Conservation (phyloP, 768 basidiomycete species). For the Plicaturopsis crispa region DNA sequence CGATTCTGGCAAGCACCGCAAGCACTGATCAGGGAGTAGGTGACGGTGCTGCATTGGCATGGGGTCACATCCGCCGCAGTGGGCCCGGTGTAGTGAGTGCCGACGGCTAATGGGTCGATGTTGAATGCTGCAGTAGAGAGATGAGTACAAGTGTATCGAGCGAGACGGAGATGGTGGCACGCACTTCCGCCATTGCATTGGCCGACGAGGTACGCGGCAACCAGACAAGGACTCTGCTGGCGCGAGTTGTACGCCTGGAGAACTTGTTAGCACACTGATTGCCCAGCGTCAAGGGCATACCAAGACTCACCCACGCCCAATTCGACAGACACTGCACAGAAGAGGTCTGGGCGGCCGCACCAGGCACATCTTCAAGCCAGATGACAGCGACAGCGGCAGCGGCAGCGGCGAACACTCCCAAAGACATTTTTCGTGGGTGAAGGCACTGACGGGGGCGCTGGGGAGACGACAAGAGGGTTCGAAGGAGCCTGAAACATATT, state of each 20-base stretch:
- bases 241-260: slow-evolving; percentile 31
- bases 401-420: too few species aligned
- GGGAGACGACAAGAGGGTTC: too few species aligned
- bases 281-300: too few species aligned
- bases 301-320: background rate
- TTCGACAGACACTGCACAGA: background rate
- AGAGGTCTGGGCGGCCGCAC: background rate
- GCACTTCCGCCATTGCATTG: slow-evolving; percentile 29
- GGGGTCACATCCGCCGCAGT: slow-evolving; percentile 19
- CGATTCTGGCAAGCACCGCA: slow-evolving; percentile 50
- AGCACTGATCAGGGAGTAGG: slow-evolving; percentile 48
- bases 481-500: too few species aligned
- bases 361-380: too few species aligned
- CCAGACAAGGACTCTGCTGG: slow-evolving; percentile 41
- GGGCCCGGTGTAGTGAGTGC: slow-evolving; percentile 37
- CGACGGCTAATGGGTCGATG: slow-evolving; percentile 29
- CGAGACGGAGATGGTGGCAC: slow-evolving; percentile 8
- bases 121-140: slow-evolving; percentile 22
- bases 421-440: too few species aligned
- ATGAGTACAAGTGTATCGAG: background rate
- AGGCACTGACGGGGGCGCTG: too few species aligned
- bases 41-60: slow-evolving; percentile 51
- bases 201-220: slow-evolving; percentile 40
- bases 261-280: too few species aligned
- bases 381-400: too few species aligned